Conservation (phyloP, 306 rosid species). For the Ormosia emarginata region DNA sequence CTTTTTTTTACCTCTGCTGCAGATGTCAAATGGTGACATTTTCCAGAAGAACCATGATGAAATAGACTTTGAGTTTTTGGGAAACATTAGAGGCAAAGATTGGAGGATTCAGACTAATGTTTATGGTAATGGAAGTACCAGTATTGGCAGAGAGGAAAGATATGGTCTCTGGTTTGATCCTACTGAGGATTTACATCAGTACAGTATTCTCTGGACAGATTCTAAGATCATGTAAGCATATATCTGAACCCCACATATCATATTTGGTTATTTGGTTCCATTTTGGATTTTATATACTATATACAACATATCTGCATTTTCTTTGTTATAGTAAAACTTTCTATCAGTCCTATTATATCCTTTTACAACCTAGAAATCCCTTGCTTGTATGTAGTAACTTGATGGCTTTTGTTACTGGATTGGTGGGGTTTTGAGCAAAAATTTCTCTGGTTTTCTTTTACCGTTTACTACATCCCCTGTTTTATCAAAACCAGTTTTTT, state of each 20-base stretch:
- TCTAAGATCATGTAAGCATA: slow-evolving; percentile 77
- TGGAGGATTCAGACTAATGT: slow-evolving; percentile 97
- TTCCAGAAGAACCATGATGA: slow-evolving; percentile 86
- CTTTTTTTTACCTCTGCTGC: slow-evolving; percentile 14
- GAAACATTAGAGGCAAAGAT: slow-evolving; percentile 88
- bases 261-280: slow-evolving; percentile 29
- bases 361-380: slow-evolving; percentile 1
- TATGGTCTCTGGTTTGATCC: slow-evolving; percentile 94
- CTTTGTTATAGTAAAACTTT: slow-evolving; percentile 4
- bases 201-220: slow-evolving; percentile 85
- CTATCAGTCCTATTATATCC: not conserved
- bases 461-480: slow-evolving; percentile 30
- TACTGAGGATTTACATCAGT: slow-evolving; percentile 78
- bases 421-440: slow-evolving; percentile 11
- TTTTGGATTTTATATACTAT: not conserved
- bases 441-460: slow-evolving; percentile 28
- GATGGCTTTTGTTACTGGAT: slow-evolving; percentile 15
- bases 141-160: slow-evolving; percentile 88
- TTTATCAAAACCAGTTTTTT: slow-evolving; percentile 46
- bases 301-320: not conserved
- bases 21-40: slow-evolving; percentile 95
- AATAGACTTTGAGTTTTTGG: slow-evolving; percentile 93
- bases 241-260: slow-evolving; percentile 4
- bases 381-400: slow-evolving; percentile 6
- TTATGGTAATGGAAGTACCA: slow-evolving; percentile 97